Base-by-base conservation (phyloP, 768 basidiomycete genomes). In the Boletus reticuloceps region DNA sequence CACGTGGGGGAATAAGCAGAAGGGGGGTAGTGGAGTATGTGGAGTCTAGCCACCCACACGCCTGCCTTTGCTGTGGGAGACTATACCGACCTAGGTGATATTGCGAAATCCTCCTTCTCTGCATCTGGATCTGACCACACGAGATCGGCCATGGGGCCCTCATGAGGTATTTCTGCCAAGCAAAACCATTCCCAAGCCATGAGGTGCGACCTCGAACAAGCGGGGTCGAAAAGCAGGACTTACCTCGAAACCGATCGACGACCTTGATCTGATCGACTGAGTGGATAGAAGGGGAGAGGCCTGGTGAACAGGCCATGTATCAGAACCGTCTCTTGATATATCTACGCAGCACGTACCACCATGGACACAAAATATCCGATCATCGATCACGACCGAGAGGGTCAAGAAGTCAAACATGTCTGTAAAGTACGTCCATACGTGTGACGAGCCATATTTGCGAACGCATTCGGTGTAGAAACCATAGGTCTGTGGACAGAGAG, bases 351-450 rank as follows among this genome's bases (percentile, higher is more conserved):
- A 44, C 72, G 79, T 52, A 93, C 96, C 96, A 64, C 97, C 97
- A 63, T 99, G 97, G 11, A 99, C 96, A 64, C 97, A 99, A 72
- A 99, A 98, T 80, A 99, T 98, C 66, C 87, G 88, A 77, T 99
- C 94, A 75, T 99, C 97, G 64, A 99, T 98, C 58, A 99, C 97
- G 53, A 96, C 95, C 34, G 92, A 94, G 53, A 99, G 78, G 12
- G 97, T 98, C 62, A 99, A 75, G 77, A 94, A 99, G 77, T 99
- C 97, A 73, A 99, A 99, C 96, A 99, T 97, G 75, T 99, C 97
- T 56, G 97, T 99, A 67, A 99, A 98, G 73, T 98, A 98, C 27
- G 93, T 94, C 97, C 97, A 99, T 34, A 98, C 96, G 64, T 90
- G 88, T 32, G 94, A 86, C 3, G 91, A 88, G 51, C 94, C 95